Conservation (phyloP, 441 rosid species). For the Breynia disticha region DNA sequence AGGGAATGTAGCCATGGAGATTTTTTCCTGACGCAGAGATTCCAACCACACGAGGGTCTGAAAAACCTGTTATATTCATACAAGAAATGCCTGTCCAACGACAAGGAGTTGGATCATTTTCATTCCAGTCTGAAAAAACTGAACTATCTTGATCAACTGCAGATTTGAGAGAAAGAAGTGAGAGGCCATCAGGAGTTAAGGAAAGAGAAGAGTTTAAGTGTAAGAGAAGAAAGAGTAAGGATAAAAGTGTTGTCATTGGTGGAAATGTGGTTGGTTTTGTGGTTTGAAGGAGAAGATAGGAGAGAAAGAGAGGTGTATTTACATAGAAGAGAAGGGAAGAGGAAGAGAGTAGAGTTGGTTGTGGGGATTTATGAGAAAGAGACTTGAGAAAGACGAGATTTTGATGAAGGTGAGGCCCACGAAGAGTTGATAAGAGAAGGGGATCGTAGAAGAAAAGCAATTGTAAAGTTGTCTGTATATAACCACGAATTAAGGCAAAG, state of each 20-base stretch:
- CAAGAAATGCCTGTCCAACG: conserved; percentile 81
- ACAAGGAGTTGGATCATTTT: conserved; percentile 64
- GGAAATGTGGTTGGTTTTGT: neutral
- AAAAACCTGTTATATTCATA: conserved; percentile 44
- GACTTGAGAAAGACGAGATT: conserved; percentile 45
- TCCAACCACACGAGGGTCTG: conserved; percentile 66
- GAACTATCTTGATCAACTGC: conserved; percentile 46
- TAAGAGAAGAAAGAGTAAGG: conserved; percentile 9
- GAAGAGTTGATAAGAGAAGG: neutral
- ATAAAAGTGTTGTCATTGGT: conserved; percentile 18
- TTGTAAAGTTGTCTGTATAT: neutral
- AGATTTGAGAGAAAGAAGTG: conserved; percentile 80
- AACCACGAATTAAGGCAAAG: no score
- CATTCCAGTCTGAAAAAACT: conserved; percentile 72
- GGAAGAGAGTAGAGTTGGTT: conserved; percentile 9
- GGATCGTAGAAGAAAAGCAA: conserved; percentile 39
- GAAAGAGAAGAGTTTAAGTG: conserved; percentile 18
- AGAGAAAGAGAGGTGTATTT: neutral
- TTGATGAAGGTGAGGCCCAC: conserved; percentile 36
- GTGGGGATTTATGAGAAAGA: conserved; percentile 35
- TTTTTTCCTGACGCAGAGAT: conserved; percentile 47
- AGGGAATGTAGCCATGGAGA: conserved; percentile 77
- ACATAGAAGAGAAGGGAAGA: conserved; percentile 9
- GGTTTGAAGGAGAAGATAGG: neutral
- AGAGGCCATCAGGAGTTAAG: conserved; percentile 75